Evolutionary conservation across 495 filamentous ascomycete genomes (phyloP), one percentile per base, ranked within the genome.

Genomic region (Tuber calosporum): DNA sequence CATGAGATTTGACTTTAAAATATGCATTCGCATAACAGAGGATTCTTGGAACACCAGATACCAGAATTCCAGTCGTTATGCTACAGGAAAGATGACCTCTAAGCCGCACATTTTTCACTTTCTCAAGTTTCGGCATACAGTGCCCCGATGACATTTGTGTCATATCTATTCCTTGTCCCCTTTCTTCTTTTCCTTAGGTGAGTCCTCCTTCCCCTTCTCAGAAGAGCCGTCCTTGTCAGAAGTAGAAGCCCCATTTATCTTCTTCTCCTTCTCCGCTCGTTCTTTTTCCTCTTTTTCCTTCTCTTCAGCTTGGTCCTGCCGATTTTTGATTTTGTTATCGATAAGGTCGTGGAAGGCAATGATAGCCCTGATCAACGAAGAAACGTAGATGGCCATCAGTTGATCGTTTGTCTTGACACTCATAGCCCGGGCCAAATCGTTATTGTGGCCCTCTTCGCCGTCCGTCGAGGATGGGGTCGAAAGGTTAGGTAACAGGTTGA

Each of bases 251-350:
- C 72, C 78, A 71, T 80, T 79, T 4, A 45, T 70, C 71, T 87
- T 86, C 75, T 86, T 86, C 74, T 89, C 86, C 78, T 88, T 86
- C 66, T 84, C 83, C 71, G 83, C 85, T 82, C 90, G 90, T 73
- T 86, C 88, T 66, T 83, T 83, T 62, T 82, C 82, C 83, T 91
- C 90, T 87, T 90, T 91, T 71, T 87, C 88, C 77, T 97, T 93
- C 83, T 91, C 93, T 82, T 99, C 95, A 81, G 97, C 95, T 83
- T 96, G 93, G 82, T 94, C 92, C 84, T 97, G 94, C 79, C 94
- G 85, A 85, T 99, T 99, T 85, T 98, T 95, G 75, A 98, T 97
- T 90, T 99, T 99, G 85, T 99, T 99, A 86, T 99, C 95, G 79
- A 99, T 99, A 76, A 99, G 85, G 83, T 99, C 95, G 83, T 99